phyloP scores from a whole-genome alignment of 2,329 filamentous ascomycete genomes.

The Phoma sp. region DNA sequence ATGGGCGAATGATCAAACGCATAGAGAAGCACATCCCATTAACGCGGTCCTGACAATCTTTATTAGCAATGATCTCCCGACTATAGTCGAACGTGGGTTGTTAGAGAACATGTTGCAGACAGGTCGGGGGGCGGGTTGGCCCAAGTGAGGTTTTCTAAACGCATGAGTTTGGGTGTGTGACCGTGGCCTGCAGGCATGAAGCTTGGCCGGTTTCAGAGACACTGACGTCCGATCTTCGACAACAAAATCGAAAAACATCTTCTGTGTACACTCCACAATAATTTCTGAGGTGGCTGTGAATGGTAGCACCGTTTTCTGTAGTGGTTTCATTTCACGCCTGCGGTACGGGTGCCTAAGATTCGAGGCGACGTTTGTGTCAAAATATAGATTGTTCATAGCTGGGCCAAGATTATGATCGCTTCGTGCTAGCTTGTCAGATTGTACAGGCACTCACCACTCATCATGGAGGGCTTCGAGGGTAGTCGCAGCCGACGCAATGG shows the following conservation, averaged over 20 bases:
- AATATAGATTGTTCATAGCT: not conserved
- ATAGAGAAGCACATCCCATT: slow-evolving; percentile 28
- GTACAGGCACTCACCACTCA: not conserved
- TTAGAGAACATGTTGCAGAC: slow-evolving; percentile 48
- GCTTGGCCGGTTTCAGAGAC: slow-evolving; percentile 44
- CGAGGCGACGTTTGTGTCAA: slow-evolving; percentile 2
- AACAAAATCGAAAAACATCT: not conserved
- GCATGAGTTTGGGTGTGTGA: slow-evolving; percentile 46
- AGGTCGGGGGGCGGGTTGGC: slow-evolving; percentile 26
- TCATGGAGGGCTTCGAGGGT: not conserved
- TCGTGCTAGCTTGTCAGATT: not conserved
- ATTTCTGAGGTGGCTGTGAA: not conserved
- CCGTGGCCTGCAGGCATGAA: slow-evolving; percentile 41
- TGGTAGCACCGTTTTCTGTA: slow-evolving; percentile 10
- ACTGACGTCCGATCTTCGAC: slow-evolving; percentile 8
- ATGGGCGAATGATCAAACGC: slow-evolving; percentile 44
- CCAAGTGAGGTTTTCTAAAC: slow-evolving; percentile 41
- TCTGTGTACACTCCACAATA: not conserved
- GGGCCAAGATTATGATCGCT: not conserved
- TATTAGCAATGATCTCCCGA: slow-evolving; percentile 27
- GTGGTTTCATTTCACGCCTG: slow-evolving; percentile 13
- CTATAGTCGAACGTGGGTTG: slow-evolving; percentile 40
- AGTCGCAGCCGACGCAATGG: slow-evolving; percentile 3
- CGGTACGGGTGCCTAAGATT: slow-evolving; percentile 1
- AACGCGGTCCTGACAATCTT: slow-evolving; percentile 27